phyloP scores from a whole-genome alignment of 2,329 filamentous ascomycete genomes.

The Xylaria multiplex region DNA sequence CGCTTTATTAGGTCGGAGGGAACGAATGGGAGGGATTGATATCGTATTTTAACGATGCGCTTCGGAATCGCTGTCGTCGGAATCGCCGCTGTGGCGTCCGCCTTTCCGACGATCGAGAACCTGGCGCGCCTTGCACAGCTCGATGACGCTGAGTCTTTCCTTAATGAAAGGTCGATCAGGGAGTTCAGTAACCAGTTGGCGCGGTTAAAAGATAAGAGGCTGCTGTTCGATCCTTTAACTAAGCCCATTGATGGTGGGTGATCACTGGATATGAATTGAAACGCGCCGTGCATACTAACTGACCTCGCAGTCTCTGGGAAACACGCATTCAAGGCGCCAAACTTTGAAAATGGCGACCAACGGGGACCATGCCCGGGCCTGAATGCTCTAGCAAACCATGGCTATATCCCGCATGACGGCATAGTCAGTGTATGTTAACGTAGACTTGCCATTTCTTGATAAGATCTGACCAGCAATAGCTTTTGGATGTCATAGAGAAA shows the following conservation, averaged over 20 bases:
- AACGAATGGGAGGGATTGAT: not conserved
- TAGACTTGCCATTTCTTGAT: not conserved
- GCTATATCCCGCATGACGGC: constrained; percentile 45
- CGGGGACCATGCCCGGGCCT: constrained; percentile 46
- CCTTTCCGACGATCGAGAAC: constrained; percentile 40
- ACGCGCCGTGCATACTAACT: constrained; percentile 10
- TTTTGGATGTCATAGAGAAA: constrained; percentile 47
- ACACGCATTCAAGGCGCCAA: constrained; percentile 37
- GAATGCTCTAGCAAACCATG: constrained; percentile 48
- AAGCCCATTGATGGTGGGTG: constrained; percentile 36
- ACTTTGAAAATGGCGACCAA: constrained; percentile 42
- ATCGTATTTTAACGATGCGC: constrained; percentile 17
- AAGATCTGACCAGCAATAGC: constrained; percentile 20
- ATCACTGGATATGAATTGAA: not conserved
- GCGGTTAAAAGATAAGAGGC: constrained; percentile 35
- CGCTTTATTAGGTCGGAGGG: not conserved
- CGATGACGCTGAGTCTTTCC: constrained; percentile 8
- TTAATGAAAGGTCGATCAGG: constrained; percentile 24
- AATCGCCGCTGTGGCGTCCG: constrained; percentile 11
- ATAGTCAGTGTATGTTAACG: constrained; percentile 38
- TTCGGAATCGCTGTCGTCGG: constrained; percentile 1
- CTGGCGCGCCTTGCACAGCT: constrained; percentile 34
- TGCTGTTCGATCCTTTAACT: constrained; percentile 36
- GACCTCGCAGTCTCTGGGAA: constrained; percentile 30
- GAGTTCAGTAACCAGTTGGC: constrained; percentile 30